A percentile compares a stretch with the other conserved stretches of the same genome.
Evolutionary conservation across 768 basidiomycete species (phyloP).

Genomic region (Amanita rubescens): DNA sequence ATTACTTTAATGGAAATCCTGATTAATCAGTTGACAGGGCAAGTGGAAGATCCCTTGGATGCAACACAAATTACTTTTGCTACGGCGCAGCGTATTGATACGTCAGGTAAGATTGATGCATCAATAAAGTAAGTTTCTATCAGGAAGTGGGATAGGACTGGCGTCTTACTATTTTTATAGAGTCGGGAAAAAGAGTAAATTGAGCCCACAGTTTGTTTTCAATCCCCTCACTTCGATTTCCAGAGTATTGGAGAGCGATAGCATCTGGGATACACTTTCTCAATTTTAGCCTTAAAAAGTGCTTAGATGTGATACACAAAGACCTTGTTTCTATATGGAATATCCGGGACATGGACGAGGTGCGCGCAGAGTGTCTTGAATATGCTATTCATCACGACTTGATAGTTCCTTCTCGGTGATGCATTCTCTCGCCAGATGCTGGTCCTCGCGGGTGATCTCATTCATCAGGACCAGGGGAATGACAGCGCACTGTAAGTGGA

Average conservation of each 20-base stretch:
- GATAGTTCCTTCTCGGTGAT: background rate
- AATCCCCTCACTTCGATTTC: background rate
- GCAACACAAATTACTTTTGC: background rate
- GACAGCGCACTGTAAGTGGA: background rate
- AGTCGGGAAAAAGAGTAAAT: conserved; percentile 3
- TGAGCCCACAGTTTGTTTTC: background rate
- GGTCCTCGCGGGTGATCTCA: background rate
- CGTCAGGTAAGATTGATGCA: background rate
- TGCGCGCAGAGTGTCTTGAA: no score
- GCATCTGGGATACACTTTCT: background rate
- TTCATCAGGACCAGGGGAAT: background rate
- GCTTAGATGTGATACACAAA: background rate
- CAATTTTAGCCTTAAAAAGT: background rate
- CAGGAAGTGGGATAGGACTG: background rate
- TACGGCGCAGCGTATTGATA: background rate
- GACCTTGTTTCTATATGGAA: conserved; percentile 3
- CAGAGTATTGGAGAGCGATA: background rate
- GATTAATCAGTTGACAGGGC: background rate
- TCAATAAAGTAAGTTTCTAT: background rate
- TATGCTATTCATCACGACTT: background rate
- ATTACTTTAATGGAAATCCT: background rate
- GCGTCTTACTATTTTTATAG: background rate
- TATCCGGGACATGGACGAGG: background rate
- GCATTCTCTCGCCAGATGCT: background rate
- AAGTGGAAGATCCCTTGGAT: background rate